These are phyloP conservation scores for Conidiobolus incongruus DNA, from an alignment of 371 early-diverging fungal genomes.

Conservation along the genomic window DNA sequence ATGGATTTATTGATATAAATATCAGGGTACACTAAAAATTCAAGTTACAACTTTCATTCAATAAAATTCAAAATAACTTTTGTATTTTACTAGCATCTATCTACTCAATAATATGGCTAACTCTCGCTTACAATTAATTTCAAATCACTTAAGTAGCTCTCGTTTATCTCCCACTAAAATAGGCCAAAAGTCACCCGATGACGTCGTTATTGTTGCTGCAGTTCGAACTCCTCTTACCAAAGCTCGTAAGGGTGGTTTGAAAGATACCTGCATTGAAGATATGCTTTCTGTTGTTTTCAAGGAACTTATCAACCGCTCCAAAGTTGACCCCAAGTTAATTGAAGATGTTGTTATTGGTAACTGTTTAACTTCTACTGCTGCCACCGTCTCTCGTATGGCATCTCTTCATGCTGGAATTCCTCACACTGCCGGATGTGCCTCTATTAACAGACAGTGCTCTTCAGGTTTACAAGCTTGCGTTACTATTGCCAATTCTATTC, in stretches of 20 bases:
- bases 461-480: conserved; percentile 89
- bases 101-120: conserved; percentile 13
- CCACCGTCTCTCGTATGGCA: conserved; percentile 88
- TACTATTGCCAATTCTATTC: conserved; percentile 76
- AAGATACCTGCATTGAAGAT: conserved; percentile 78
- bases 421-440: conserved; percentile 51
- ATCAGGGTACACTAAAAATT: too few relatives aligned
- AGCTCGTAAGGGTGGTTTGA: conserved; percentile 84
- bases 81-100: neutral
- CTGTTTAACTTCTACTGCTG: conserved; percentile 85
- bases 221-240: conserved; percentile 81
- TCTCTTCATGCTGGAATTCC: conserved; percentile 88
- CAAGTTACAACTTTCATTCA: too few relatives aligned
- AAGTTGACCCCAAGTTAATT: conserved; percentile 70
- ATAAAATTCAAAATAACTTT: too few relatives aligned
- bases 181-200: conserved; percentile 62
- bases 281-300: conserved; percentile 71
- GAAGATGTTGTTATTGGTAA: conserved; percentile 91
- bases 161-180: conserved; percentile 29
- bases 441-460: conserved; percentile 94
- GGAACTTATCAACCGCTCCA: conserved; percentile 49
- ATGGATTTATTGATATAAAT: too few relatives aligned
- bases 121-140: conserved; percentile 30
- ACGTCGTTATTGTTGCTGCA: conserved; percentile 67
- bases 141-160: conserved; percentile 22